phyloP scores from a whole-genome alignment of 2,329 filamentous ascomycete genomes.

The Claviceps pazoutovae region DNA sequence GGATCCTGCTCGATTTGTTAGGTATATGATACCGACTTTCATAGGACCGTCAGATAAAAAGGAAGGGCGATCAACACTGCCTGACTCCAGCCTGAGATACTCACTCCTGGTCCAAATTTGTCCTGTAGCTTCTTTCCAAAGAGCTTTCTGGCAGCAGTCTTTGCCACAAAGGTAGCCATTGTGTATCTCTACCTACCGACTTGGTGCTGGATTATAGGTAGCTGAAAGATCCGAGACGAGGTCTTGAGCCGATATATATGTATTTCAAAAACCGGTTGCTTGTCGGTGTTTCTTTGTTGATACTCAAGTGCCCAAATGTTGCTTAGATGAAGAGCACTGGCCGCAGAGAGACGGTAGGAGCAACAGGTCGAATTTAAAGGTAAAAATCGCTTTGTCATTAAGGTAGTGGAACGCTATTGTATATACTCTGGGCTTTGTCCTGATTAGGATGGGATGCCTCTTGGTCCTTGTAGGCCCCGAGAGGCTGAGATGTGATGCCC shows the following conservation, averaged over 20 bases:
- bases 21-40: conserved; percentile 4
- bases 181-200: neutral
- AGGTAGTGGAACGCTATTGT: too few species aligned
- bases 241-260: neutral
- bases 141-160: conserved; percentile 42
- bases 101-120: conserved; percentile 43
- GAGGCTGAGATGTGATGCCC: conserved; percentile 1
- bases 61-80: too few species aligned
- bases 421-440: neutral
- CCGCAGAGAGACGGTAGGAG: neutral
- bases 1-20: conserved; percentile 51
- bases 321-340: neutral
- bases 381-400: neutral
- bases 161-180: conserved; percentile 41
- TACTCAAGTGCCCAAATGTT: neutral
- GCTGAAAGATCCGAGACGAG: neutral
- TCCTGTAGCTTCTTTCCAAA: conserved; percentile 42
- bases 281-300: neutral
- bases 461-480: neutral
- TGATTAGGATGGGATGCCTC: neutral
- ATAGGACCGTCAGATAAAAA: neutral
- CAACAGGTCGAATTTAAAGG: neutral
- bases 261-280: neutral
- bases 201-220: neutral
- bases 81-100: conserved; percentile 3